Evolutionary conservation across 352 stramenopile species (phyloP).

Genomic region (Phytophthora multivora): DNA sequence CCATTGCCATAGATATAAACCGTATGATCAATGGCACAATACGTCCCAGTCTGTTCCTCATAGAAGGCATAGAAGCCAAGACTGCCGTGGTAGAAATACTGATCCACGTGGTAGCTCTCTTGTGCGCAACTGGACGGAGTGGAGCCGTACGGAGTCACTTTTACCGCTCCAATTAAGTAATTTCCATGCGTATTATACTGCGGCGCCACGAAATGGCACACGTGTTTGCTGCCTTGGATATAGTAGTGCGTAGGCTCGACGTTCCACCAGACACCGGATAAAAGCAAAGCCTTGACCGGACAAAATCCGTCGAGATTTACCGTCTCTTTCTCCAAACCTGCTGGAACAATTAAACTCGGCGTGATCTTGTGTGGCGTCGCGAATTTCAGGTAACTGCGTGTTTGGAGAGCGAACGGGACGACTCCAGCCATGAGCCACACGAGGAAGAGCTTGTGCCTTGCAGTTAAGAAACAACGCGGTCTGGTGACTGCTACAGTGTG

Average conservation of each 20-base stretch:
- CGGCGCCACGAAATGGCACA: conserved; percentile 12
- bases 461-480: neutral
- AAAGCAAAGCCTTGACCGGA: conserved; percentile 2
- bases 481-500: neutral
- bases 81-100: conserved; percentile 12
- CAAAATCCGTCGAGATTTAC: neutral
- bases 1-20: conserved; percentile 19
- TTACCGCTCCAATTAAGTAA: conserved; percentile 1
- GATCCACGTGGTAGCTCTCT: conserved; percentile 6
- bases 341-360: neutral
- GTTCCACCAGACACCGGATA: conserved; percentile 11
- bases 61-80: conserved; percentile 10
- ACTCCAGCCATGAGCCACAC: conserved; percentile 4
- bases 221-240: neutral
- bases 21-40: conserved; percentile 18
- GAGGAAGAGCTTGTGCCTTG: neutral
- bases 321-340: neutral
- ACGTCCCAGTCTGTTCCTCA: conserved; percentile 11
- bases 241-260: conserved; percentile 10
- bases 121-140: neutral
- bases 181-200: conserved; percentile 10
- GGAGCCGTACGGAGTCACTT: neutral
- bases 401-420: conserved; percentile 5
- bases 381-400: conserved; percentile 6
- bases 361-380: conserved; percentile 12